phyloP scores from a whole-genome alignment of 495 filamentous ascomycete genomes.

The Penicillium ucsense region DNA sequence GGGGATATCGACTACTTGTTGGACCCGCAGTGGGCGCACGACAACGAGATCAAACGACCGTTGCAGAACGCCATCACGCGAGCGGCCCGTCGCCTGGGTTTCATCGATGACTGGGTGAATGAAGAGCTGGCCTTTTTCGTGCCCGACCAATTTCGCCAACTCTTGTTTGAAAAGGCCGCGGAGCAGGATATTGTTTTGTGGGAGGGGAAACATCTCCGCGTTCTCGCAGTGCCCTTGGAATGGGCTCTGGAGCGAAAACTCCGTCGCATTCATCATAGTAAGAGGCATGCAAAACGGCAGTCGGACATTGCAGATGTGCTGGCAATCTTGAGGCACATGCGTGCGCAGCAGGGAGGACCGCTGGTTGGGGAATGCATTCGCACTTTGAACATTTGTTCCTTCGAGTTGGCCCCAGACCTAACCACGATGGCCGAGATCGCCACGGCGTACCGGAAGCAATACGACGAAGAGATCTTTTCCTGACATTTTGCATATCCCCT shows the following conservation, averaged over 20 bases:
- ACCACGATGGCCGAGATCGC: slow-evolving; percentile 18
- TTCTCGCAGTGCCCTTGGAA: slow-evolving; percentile 22
- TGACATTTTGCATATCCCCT: not conserved
- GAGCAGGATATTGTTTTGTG: slow-evolving; percentile 21
- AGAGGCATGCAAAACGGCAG: slow-evolving; percentile 8
- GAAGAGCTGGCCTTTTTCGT: slow-evolving; percentile 23
- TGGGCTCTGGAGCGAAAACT: slow-evolving; percentile 27
- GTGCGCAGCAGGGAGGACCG: slow-evolving; percentile 10
- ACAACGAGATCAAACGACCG: slow-evolving; percentile 16
- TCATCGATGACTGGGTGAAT: slow-evolving; percentile 19
- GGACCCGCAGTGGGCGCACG: slow-evolving; percentile 16
- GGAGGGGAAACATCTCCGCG: slow-evolving; percentile 11
- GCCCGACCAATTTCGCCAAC: slow-evolving; percentile 7
- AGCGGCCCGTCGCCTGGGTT: slow-evolving; percentile 9
- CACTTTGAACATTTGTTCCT: slow-evolving; percentile 16
- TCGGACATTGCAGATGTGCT: slow-evolving; percentile 20
- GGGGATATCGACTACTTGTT: slow-evolving; percentile 24
- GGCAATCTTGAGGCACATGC: slow-evolving; percentile 16
- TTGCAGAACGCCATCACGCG: slow-evolving; percentile 10
- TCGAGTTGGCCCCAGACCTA: slow-evolving; percentile 17
- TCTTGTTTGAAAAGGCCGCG: slow-evolving; percentile 14
- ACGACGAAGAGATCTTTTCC: slow-evolving; percentile 13
- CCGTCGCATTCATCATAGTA: slow-evolving; percentile 15
- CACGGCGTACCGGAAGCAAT: slow-evolving; percentile 11
- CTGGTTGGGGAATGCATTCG: slow-evolving; percentile 17